Base-by-base conservation (phyloP, 106 monocot species). In the Allium fistulosum region DNA sequence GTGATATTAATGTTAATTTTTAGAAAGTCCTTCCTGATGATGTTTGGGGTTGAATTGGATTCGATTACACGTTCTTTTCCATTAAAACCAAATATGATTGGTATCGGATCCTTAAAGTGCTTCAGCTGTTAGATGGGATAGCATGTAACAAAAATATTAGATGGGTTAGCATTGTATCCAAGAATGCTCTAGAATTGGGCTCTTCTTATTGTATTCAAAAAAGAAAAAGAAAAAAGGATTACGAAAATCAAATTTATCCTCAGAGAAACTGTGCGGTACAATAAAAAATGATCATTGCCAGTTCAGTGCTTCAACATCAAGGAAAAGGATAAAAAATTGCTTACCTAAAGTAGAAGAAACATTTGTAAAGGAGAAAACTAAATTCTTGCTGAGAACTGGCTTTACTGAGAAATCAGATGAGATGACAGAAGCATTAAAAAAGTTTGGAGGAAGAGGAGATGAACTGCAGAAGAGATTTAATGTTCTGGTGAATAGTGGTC, bases 391-490 rank as follows among this genome's bases (percentile, higher is more conserved):
- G 68, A 86, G 69, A 74, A 50, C 86, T 48, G 86, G 90, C 14
- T 90, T 74, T 71, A 61, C 78, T 47, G 90, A 90, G 71, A 90
- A 86, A 48, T 78, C 90, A 7, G 86, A 90, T 61, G 90, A 90
- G 76, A 81, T 90, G 81, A 64, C 74, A 48, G 72, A 72, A 67
- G 90, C 86, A 15, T 57, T 81, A 49, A 74, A 67, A 8, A 81
- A 81, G 66, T 90, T 90, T 53, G 58, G 86, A n/a, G 90, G 90
- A 45, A 77, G 90, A 74, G 90, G 90, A 46, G 90, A 90, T 63
- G 83, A 80, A 69, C 59, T 90, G 63, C 85, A 90, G 49, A 74
- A 80, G 62, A 74, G 90, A 66, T 90, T 85, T 58, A 80, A 85
- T 72, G 75, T 73, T 57, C 56, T 92, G 11, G 77, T 92, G 53